phyloP scores from a whole-genome alignment of 805 yeast species.

The Sugiyamaella boreocaroliniensis region DNA sequence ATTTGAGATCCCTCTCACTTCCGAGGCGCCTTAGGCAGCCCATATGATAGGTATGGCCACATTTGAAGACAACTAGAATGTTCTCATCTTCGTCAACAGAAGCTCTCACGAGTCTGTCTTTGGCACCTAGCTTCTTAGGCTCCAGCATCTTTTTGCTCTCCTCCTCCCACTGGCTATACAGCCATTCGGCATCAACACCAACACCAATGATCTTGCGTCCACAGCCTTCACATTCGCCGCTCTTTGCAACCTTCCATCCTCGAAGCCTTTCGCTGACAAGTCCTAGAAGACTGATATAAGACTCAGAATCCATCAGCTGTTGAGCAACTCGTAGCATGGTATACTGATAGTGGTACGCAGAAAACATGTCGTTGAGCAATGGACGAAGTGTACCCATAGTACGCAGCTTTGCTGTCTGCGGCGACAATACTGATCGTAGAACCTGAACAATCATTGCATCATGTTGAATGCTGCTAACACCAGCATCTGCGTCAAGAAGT shows the following conservation, averaged over 20 bases:
- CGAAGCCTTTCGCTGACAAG: constrained; percentile 38
- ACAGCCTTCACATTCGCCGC: constrained; percentile 65
- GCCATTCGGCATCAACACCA: constrained; percentile 43
- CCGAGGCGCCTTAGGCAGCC: constrained; percentile 50
- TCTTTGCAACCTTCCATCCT: constrained; percentile 59
- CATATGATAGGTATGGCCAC: constrained; percentile 60
- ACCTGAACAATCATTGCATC: constrained; percentile 45
- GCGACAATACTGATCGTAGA: constrained; percentile 39
- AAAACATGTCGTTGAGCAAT: constrained; percentile 55
- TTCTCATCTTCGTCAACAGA: constrained; percentile 1
- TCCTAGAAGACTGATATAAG: constrained; percentile 40
- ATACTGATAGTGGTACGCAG: constrained; percentile 59
- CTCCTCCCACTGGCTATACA: constrained; percentile 35
- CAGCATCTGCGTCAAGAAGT: constrained; percentile 29
- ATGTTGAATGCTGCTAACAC: constrained; percentile 11
- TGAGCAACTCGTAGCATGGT: constrained; percentile 47
- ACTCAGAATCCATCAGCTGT: constrained; percentile 50
- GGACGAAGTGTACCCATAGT: constrained; percentile 54
- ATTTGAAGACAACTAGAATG: constrained; percentile 50
- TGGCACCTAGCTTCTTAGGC: constrained; percentile 4
- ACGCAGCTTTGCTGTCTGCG: constrained; percentile 36
- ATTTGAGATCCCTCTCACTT: constrained; percentile 24
- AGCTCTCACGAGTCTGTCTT: constrained; percentile 1
- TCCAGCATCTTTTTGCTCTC: constrained; percentile 8
- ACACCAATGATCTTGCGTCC: constrained; percentile 69